phyloP scores from a whole-genome alignment of 768 basidiomycete species.

The Hypholoma fasciculare region DNA sequence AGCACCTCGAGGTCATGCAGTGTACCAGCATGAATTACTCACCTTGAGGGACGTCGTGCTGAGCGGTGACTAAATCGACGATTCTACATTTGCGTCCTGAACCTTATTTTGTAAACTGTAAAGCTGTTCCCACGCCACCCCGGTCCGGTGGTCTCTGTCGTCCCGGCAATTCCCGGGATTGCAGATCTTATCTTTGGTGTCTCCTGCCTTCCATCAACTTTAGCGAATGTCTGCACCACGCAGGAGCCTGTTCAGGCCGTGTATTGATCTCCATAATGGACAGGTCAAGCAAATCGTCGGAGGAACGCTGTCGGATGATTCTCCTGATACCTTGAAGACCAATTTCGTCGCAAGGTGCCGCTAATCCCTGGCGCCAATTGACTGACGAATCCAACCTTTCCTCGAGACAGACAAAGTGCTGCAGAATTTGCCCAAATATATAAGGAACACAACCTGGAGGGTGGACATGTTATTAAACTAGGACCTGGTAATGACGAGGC shows the following conservation, averaged over 20 bases:
- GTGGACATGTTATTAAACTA: slow-evolving; percentile 96
- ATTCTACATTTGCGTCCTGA: slow-evolving; percentile 34
- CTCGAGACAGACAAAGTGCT: slow-evolving; percentile 63
- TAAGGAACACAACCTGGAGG: slow-evolving; percentile 61
- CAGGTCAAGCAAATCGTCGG: slow-evolving; percentile 99
- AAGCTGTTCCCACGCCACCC: slow-evolving; percentile 34
- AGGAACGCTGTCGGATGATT: slow-evolving; percentile 77
- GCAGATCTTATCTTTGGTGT: slow-evolving; percentile 10
- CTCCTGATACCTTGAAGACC: slow-evolving; percentile 65
- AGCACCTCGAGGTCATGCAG: slow-evolving; percentile 7
- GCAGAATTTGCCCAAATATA: slow-evolving; percentile 83
- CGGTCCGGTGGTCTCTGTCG: slow-evolving; percentile 22
- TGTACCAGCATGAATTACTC: slow-evolving; percentile 25
- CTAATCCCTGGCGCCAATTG: background rate
- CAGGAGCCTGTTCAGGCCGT: slow-evolving; percentile 77
- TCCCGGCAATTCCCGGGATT: slow-evolving; percentile 22
- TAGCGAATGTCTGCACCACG: slow-evolving; percentile 25
- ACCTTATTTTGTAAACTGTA: slow-evolving; percentile 49
- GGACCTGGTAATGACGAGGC: slow-evolving; percentile 88
- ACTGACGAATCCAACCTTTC: slow-evolving; percentile 8
- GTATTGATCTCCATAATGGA: slow-evolving; percentile 95
- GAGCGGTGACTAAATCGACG: slow-evolving; percentile 32
- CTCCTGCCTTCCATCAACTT: slow-evolving; percentile 20
- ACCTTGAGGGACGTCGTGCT: slow-evolving; percentile 47
- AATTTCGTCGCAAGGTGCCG: slow-evolving; percentile 90